Evolutionary conservation across 805 yeast species (phyloP), one percentile per base, ranked within the genome.

Genomic region (Candida alai): DNA sequence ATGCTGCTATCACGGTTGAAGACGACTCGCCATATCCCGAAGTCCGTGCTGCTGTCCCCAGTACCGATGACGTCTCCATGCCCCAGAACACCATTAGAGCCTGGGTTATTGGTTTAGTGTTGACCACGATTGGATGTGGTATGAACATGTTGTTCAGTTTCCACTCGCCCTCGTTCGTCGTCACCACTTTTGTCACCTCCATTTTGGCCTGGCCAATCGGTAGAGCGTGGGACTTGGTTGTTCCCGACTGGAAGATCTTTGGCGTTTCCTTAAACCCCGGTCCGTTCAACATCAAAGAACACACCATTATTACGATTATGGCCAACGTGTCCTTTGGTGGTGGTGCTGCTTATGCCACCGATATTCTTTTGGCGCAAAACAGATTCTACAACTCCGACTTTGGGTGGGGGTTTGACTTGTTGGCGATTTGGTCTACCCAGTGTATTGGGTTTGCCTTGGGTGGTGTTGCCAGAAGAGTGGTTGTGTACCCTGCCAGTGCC

Each of bases 401-500:
- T 39, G 74, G 71, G 25, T 60, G 70, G 58, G 85, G 84, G 13
- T 78, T 73, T 40, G 70, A 70, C 41, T 55, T 80, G 19, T 52
- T 78, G 33, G 62, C 76, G 28, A 63, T 68, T 28, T 36, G 36
- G 33, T 67, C 82, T 10, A 69, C 82, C 24, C 86, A 81, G 52
- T 62, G 75, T 43, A 64, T 82, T 33, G 88, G 89, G 7, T 76
- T 77, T 42, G 80, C 83, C 18, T 54, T 78, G 34, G 85, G 84
- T 28, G 89, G 89, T 19, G 34, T 81, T 37, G 63, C 73, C 25
- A 65, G 81, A 43, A 68, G 73, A 43, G 62, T 78, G 22, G 64
- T 82, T 41, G 80, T 82, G 11, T 72, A 73, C 38, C 82, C 87
- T 4, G 70, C 80, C 4, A 62, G 76, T n/a, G 74, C 79, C 56